Percentiles rank a stretch among this genome's conserved stretches.
These are phyloP conservation scores for Alternaria viburni DNA, from an alignment of 2,329 filamentous ascomycete species.

Conservation along the genomic window DNA sequence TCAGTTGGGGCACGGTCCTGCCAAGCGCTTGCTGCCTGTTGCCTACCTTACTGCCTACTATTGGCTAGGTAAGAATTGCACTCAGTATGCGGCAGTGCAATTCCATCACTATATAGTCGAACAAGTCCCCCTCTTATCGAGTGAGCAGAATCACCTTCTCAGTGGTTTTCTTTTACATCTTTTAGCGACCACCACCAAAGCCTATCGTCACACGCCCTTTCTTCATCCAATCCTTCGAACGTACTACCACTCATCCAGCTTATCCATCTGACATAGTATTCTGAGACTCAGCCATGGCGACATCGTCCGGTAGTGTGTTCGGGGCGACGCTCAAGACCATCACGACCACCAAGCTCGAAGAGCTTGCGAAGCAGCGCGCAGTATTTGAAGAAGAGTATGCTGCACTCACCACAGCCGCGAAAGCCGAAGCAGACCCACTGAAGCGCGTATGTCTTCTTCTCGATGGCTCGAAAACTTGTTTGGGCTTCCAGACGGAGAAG, in stretches of 20 bases:
- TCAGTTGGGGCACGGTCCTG: background rate
- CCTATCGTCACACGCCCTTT: background rate
- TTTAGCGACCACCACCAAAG: background rate
- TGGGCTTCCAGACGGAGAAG: conserved; percentile 29
- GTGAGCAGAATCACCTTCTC: background rate
- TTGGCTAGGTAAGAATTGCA: background rate
- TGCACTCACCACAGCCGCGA: conserved; percentile 14
- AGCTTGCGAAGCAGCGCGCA: conserved; percentile 45
- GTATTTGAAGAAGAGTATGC: conserved; percentile 40
- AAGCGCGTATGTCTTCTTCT: conserved; percentile 32
- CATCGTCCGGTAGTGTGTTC: conserved; percentile 40
- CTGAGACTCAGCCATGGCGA: conserved; percentile 19
- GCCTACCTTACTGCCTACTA: background rate
- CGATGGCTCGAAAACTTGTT: conserved; percentile 37
- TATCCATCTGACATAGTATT: background rate
- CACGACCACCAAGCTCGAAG: conserved; percentile 45
- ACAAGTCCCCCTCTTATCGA: background rate
- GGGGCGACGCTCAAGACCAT: conserved; percentile 45
- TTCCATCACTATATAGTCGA: background rate
- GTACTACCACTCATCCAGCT: background rate
- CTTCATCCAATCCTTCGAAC: background rate
- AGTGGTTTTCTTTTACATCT: background rate
- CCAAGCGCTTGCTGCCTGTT: conserved; percentile 6
- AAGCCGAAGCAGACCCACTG: conserved; percentile 27
- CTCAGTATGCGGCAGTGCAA: background rate